These are phyloP conservation scores for Funneliformis geosporum DNA, from an alignment of 192 early-diverging fungal species.

Conservation along the genomic window DNA sequence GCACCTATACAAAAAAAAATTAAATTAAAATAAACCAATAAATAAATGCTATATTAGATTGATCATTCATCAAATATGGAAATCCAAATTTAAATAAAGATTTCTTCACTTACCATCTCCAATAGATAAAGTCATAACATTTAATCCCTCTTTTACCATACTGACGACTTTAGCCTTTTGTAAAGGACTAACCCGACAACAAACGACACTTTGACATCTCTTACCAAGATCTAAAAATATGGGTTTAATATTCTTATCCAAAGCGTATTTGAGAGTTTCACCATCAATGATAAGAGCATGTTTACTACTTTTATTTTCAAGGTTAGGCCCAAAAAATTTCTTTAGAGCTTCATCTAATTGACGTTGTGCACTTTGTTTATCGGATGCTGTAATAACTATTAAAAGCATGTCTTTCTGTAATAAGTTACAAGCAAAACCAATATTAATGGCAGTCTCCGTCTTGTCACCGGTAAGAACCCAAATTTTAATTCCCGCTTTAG, in stretches of 20 bases:
- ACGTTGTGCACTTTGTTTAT: conserved; percentile 55
- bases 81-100: background rate
- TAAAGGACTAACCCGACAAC: conserved; percentile 92
- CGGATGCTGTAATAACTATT: conserved; percentile 68
- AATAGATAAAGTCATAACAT: conserved; percentile 88
- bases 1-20: conserved; percentile 53
- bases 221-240: conserved; percentile 74
- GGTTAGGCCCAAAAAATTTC: conserved; percentile 49
- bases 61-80: background rate
- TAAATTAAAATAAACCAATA: background rate
- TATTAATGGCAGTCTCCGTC: conserved; percentile 97
- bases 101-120: conserved; percentile 66
- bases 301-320: conserved; percentile 43
- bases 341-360: conserved; percentile 71
- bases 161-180: conserved; percentile 97
- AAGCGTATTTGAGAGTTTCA: conserved; percentile 75
- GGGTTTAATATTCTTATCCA: conserved; percentile 60
- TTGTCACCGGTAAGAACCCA: conserved; percentile 99
- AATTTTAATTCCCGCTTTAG: conserved; percentile 87
- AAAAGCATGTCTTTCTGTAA: conserved; percentile 82
- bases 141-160: conserved; percentile 78
- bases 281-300: conserved; percentile 91
- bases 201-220: conserved; percentile 85
- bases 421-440: conserved; percentile 93
- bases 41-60: background rate